phyloP scores from a whole-genome alignment of 75 land plant genomes.

The Cryptomeria japonica region DNA sequence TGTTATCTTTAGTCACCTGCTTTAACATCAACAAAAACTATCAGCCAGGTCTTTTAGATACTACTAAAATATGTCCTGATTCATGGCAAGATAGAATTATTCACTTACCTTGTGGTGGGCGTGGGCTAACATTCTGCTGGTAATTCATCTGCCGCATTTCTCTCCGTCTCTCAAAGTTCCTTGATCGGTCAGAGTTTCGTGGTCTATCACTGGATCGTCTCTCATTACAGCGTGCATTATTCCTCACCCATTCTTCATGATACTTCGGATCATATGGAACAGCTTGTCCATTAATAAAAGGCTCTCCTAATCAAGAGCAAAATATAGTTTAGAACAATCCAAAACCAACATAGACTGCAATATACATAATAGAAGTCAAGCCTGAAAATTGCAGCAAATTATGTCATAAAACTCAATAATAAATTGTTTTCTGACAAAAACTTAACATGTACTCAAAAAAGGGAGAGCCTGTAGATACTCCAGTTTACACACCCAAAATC shows the following conservation, averaged over 20 bases:
- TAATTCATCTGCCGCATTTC: slow-evolving; percentile 25
- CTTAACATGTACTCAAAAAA: background rate
- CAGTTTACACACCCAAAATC: background rate
- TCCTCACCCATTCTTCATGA: slow-evolving; percentile 41
- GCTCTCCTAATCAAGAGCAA: slow-evolving; percentile 13
- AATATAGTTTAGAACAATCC: background rate
- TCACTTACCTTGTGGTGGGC: slow-evolving; percentile 1
- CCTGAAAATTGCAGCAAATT: background rate
- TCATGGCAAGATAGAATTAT: background rate
- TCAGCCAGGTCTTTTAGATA: background rate
- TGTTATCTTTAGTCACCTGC: background rate
- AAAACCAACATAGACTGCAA: background rate
- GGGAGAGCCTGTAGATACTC: background rate
- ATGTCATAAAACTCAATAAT: background rate
- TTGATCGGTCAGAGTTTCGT: slow-evolving; percentile 31
- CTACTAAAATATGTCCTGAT: background rate
- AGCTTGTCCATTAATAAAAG: slow-evolving; percentile 32
- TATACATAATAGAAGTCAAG: background rate
- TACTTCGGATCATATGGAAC: slow-evolving; percentile 38
- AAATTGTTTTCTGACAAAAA: background rate
- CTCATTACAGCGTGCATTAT: slow-evolving; percentile 39
- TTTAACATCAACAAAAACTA: background rate
- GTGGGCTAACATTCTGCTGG: background rate
- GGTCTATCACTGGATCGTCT: slow-evolving; percentile 40
- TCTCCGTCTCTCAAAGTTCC: slow-evolving; percentile 47